Percentiles rank a stretch among this genome's conserved stretches.
Conservation (phyloP, 306 rosid genomes). For the Fragaria iinumae region DNA sequence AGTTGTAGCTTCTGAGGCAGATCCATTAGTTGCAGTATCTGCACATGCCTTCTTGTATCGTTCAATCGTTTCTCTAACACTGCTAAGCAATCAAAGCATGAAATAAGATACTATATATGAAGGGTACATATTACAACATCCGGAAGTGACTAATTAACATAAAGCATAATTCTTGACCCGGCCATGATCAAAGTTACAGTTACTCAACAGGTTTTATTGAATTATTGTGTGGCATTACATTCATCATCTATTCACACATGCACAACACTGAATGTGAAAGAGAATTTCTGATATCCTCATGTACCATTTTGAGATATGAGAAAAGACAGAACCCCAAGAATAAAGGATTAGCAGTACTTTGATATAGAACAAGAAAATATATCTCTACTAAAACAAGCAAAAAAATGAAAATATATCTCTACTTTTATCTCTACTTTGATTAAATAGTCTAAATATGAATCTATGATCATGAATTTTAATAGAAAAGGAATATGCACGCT, state of each 20-base stretch:
- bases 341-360: background rate
- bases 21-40: conserved; percentile 66
- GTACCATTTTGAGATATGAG: background rate
- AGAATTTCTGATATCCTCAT: background rate
- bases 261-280: background rate
- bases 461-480: background rate
- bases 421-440: too few species aligned
- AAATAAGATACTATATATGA: background rate
- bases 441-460: background rate
- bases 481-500: background rate
- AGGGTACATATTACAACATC: background rate
- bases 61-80: conserved; percentile 79
- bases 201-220: background rate
- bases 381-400: background rate
- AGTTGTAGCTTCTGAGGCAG: conserved; percentile 79
- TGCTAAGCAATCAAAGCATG: conserved; percentile 25
- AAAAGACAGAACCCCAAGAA: background rate
- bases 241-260: background rate
- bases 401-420: background rate
- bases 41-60: conserved; percentile 86
- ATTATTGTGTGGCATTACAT: background rate
- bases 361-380: background rate
- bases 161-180: background rate
- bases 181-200: background rate
- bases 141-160: background rate